Conservation (phyloP, 1,284 basidiomycete species). For the Ganoderma meredithae region DNA sequence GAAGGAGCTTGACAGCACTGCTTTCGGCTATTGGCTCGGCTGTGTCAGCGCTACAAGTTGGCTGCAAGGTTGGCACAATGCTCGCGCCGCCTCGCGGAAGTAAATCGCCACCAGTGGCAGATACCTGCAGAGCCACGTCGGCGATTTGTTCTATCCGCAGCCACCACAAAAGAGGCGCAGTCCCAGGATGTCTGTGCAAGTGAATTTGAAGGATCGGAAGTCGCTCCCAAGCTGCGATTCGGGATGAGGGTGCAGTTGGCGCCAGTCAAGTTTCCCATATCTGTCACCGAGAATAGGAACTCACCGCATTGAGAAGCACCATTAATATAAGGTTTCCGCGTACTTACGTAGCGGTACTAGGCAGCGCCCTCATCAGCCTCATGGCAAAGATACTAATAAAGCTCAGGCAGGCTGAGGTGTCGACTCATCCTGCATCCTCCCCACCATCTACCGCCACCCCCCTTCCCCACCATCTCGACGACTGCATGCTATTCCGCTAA, state of each 20-base stretch:
- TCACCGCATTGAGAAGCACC: conserved; percentile 1
- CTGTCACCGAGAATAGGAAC: conserved; percentile 2
- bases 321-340: neutral
- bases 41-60: neutral
- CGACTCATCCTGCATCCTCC: neutral
- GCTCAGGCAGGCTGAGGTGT: neutral
- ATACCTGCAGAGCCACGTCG: neutral
- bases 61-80: neutral
- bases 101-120: neutral
- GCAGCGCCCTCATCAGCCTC: conserved; percentile 2
- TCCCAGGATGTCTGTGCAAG: neutral
- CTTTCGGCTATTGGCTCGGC: neutral
- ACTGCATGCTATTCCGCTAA: neutral
- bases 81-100: neutral
- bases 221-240: neutral
- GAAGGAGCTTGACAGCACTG: neutral
- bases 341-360: neutral
- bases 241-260: neutral
- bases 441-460: neutral
- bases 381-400: neutral
- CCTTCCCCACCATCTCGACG: neutral
- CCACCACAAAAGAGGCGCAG: neutral
- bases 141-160: neutral
- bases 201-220: conserved; percentile 4
- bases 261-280: neutral